Conservation (phyloP, 2,329 filamentous ascomycete species). For the Cytospora piceae region DNA sequence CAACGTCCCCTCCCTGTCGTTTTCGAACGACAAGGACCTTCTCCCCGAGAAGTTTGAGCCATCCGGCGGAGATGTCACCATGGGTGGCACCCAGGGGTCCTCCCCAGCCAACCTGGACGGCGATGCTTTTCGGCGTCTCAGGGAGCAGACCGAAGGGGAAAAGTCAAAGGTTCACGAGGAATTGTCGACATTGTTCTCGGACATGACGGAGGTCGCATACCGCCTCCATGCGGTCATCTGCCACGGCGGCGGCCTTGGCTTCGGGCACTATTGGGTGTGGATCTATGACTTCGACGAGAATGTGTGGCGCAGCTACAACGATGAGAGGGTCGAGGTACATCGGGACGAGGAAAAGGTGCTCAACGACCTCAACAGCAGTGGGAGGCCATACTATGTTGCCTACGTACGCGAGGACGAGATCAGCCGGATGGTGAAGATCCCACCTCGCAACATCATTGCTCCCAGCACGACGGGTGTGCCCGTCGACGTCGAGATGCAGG, state of each 20-base stretch:
- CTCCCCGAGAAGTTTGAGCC: background rate
- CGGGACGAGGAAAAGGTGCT: constrained; percentile 71
- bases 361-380: constrained; percentile 64
- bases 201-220: constrained; percentile 71
- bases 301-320: constrained; percentile 94
- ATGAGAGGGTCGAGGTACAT: constrained; percentile 74
- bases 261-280: constrained; percentile 96
- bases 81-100: background rate
- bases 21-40: constrained; percentile 43
- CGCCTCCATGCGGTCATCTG: constrained; percentile 91
- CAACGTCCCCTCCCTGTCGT: constrained; percentile 32
- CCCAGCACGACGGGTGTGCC: constrained; percentile 1
- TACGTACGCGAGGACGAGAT: constrained; percentile 40
- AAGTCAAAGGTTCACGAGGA: constrained; percentile 33
- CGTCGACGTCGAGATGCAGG: constrained; percentile 18
- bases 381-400: constrained; percentile 63
- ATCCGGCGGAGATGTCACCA: background rate
- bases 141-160: constrained; percentile 18
- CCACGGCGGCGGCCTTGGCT: constrained; percentile 73
- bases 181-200: constrained; percentile 60
- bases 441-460: background rate
- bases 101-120: constrained; percentile 15
- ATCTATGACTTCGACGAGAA: constrained; percentile 84
- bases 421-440: constrained; percentile 34
- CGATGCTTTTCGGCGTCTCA: constrained; percentile 17